These are phyloP conservation scores for Alectoria sarmentosa DNA, from an alignment of 495 filamentous ascomycete species.

Conservation along the genomic window DNA sequence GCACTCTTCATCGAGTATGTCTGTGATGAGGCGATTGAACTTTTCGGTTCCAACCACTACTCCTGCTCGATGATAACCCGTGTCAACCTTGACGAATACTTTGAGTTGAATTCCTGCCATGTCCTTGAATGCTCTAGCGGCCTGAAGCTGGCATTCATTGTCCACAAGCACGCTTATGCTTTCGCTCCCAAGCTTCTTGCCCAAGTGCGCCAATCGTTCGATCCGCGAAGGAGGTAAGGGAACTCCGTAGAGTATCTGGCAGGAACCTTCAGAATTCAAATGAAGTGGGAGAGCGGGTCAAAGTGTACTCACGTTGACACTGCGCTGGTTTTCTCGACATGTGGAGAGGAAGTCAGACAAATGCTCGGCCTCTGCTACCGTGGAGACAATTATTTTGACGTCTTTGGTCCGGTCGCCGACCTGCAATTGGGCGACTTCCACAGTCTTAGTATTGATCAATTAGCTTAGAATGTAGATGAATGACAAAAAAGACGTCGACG, in stretches of 20 bases:
- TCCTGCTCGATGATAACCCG: conserved; percentile 70
- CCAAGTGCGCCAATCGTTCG: conserved; percentile 48
- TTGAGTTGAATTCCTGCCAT: conserved; percentile 38
- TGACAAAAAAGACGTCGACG: background rate
- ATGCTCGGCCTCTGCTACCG: conserved; percentile 66
- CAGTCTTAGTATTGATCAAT: conserved; percentile 44
- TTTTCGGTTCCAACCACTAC: conserved; percentile 44
- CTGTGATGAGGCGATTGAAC: conserved; percentile 46
- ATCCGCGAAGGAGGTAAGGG: conserved; percentile 59
- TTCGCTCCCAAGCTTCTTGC: conserved; percentile 40
- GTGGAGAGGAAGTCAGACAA: conserved; percentile 56
- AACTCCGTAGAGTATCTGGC: conserved; percentile 67
- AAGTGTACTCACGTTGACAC: conserved; percentile 50
- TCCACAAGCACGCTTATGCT: conserved; percentile 66
- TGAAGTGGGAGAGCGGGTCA: background rate
- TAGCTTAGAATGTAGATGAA: background rate
- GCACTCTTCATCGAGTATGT: conserved; percentile 37
- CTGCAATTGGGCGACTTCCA: conserved; percentile 66
- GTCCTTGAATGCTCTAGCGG: conserved; percentile 35
- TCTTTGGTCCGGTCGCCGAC: conserved; percentile 46
- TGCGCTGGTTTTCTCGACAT: conserved; percentile 42
- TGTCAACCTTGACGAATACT: conserved; percentile 73
- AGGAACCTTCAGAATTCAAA: background rate
- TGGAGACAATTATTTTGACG: conserved; percentile 70
- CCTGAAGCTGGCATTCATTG: conserved; percentile 53